These are phyloP conservation scores for Astrocystis sublimbata DNA, from an alignment of 495 filamentous ascomycete genomes.

Conservation along the genomic window DNA sequence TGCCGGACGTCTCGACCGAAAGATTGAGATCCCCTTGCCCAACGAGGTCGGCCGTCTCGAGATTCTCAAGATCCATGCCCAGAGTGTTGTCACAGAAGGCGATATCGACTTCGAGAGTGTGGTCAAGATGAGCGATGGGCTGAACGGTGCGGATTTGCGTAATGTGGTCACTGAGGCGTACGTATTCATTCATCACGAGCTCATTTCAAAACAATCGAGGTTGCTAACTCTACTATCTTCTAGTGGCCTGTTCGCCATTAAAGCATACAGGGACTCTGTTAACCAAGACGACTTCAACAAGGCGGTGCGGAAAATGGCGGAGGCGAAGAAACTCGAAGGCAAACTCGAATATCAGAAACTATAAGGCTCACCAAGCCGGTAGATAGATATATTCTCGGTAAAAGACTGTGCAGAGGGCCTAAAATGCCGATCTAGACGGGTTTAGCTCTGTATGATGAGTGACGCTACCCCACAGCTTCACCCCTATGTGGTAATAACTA, in stretches of 20 bases:
- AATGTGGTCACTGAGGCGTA: conserved; percentile 99
- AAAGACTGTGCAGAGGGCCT: neutral
- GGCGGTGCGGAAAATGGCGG: conserved; percentile 93
- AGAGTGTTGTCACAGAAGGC: conserved; percentile 81
- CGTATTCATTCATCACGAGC: too few species aligned
- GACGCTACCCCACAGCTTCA: neutral
- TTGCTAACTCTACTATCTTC: too few species aligned
- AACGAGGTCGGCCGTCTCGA: conserved; percentile 97
- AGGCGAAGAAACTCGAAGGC: conserved; percentile 97
- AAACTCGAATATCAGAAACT: conserved; percentile 98
- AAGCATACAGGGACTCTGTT: conserved; percentile 91
- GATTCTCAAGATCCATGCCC: conserved; percentile 97
- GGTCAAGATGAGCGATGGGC: conserved; percentile 98
- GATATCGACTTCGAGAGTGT: conserved; percentile 99
- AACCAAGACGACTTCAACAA: conserved; percentile 99
- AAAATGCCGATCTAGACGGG: neutral
- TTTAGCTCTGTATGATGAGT: neutral
- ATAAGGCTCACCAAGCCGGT: conserved; percentile 51
- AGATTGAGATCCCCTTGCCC: conserved; percentile 98
- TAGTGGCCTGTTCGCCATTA: conserved; percentile 94
- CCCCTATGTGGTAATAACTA: neutral
- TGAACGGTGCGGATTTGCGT: conserved; percentile 95
- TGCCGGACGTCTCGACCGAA: conserved; percentile 92
- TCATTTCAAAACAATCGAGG: too few species aligned
- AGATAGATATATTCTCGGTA: neutral